These are phyloP conservation scores for Mucor lusitanicus DNA, from an alignment of 371 early-diverging fungal species.

Conservation along the genomic window DNA sequence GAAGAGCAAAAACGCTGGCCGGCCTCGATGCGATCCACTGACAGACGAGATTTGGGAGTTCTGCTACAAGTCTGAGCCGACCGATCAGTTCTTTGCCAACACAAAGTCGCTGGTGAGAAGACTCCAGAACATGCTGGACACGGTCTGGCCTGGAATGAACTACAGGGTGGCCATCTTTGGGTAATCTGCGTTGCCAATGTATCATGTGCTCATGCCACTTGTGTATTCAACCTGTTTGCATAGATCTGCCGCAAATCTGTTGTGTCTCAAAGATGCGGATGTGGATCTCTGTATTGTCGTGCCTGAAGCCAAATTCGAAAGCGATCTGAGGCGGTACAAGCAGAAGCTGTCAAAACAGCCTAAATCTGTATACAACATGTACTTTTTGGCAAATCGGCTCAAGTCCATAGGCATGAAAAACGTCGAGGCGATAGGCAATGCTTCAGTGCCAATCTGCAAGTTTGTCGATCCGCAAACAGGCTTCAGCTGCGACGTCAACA, in stretches of 20 bases:
- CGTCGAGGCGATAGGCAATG: conserved; percentile 25
- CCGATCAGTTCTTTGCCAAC: background rate
- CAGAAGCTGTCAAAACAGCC: background rate
- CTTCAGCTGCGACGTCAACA: conserved; percentile 57
- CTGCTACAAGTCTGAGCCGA: background rate
- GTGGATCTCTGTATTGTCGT: conserved; percentile 41
- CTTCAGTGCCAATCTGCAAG: conserved; percentile 71
- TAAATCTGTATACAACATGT: conserved; percentile 35
- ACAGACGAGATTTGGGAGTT: conserved; percentile 4
- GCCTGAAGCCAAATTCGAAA: conserved; percentile 17
- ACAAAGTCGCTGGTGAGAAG: conserved; percentile 10
- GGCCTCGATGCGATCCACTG: background rate
- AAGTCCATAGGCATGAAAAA: conserved; percentile 27
- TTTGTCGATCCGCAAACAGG: conserved; percentile 60
- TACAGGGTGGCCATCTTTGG: conserved; percentile 28
- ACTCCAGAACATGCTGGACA: conserved; percentile 11
- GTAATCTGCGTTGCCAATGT: conserved; percentile 5
- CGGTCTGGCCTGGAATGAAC: conserved; percentile 16
- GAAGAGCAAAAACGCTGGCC: background rate
- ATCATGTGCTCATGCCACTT: background rate
- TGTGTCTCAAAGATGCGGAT: conserved; percentile 31
- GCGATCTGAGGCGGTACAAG: conserved; percentile 3
- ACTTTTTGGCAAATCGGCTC: conserved; percentile 16
- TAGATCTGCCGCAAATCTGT: conserved; percentile 34
- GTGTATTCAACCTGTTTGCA: background rate